Conservation (phyloP, 2,329 filamentous ascomycete species). For the Aspergillus puulaauensis region DNA sequence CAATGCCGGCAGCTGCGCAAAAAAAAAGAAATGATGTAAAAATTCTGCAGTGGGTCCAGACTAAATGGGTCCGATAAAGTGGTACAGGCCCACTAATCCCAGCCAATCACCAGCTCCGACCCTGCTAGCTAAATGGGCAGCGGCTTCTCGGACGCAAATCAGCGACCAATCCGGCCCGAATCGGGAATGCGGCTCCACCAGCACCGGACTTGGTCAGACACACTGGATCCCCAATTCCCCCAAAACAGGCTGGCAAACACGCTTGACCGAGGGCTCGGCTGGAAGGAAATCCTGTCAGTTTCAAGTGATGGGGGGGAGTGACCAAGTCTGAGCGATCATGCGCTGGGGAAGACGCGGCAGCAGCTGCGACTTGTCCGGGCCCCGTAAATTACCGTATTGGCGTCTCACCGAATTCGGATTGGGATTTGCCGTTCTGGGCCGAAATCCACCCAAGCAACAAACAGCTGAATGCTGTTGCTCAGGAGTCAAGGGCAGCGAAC, state of each 20-base stretch:
- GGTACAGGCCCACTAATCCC: slow-evolving; percentile 13
- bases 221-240: background rate
- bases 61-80: slow-evolving; percentile 21
- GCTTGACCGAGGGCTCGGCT: slow-evolving; percentile 13
- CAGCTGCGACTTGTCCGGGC: background rate
- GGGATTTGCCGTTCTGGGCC: slow-evolving; percentile 4
- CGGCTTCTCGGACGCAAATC: slow-evolving; percentile 21
- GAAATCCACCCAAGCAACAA: background rate
- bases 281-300: slow-evolving; percentile 8
- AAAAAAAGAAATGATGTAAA: slow-evolving; percentile 7
- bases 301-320: background rate
- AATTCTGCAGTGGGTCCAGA: slow-evolving; percentile 15
- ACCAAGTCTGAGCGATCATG: background rate
- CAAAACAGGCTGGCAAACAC: background rate
- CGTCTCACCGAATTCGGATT: slow-evolving; percentile 7
- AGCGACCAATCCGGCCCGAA: slow-evolving; percentile 23
- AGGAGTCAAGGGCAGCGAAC: background rate
- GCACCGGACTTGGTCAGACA: slow-evolving; percentile 14
- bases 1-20: background rate
- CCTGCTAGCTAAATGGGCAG: slow-evolving; percentile 10
- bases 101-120: slow-evolving; percentile 8
- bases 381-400: slow-evolving; percentile 2
- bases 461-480: background rate
- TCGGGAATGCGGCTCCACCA: slow-evolving; percentile 27
- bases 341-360: slow-evolving; percentile 3